Base-by-base conservation (phyloP, 306 rosid genomes). In the Canavalia gladiata region DNA sequence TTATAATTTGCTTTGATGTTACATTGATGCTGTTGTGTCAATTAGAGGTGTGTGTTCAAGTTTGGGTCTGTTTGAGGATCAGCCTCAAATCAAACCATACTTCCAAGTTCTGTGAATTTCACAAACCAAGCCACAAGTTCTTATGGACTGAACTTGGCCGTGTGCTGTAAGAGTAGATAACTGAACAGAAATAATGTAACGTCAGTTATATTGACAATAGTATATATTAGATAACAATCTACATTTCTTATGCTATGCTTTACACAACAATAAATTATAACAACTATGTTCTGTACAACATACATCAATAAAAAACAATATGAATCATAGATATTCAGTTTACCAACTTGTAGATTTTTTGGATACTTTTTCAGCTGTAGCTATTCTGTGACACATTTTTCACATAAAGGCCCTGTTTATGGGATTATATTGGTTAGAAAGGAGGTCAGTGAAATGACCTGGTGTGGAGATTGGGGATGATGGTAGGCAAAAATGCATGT, bases 21-120 rank as follows among this genome's bases (percentile, higher is more conserved):
- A 50, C 7, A 25, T 67, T 69, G 28, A 25, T 43, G 65, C 41
- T 54, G 69, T 59, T 84, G 62, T 47, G 49, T 74, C 35, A 72
- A 57, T 49, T 62, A 29, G 47, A 57, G 55, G 11, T 50, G 57
- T 51, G 25, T 18, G 25, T 18, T 72, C 8, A 59, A 28, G 13
- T 69, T 13, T 29, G 41, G 77, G 62, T 70, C 50, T 28, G 34
- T 51, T 18, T 18, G 49, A 69, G 83, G 83, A 68, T 68, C 35
- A 68, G 76, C 41, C 59, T 79, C 1, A 18, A 65, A 42, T 68
- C 35, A 45, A 43, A 42, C 82, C 68, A 67, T 55, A 31, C 76
- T 18, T 45, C 49, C 25, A 68, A 28, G 5, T 43, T 65, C 42
- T 56, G 46, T 33, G 58, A 54, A 78, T 33, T 76, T 18, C 60